Base-by-base conservation (phyloP, 495 filamentous ascomycete species). In the Podospora pseudocomata region DNA sequence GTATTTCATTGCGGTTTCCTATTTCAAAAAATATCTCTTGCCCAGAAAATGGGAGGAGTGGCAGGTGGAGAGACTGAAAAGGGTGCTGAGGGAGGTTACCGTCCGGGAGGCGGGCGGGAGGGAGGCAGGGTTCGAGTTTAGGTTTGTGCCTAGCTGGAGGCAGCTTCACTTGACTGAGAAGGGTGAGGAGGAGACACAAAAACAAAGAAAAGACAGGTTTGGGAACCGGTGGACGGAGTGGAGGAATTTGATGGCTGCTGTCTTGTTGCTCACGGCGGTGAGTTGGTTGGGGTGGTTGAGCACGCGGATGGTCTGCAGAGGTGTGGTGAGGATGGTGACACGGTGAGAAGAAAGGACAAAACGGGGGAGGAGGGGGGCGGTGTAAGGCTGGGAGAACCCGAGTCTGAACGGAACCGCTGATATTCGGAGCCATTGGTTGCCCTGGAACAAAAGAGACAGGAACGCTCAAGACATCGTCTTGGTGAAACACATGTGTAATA, bases 61-160 rank as follows among this genome's bases (percentile, higher is more conserved):
- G 20, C 86, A 87, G 68, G 88, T 91, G 55, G 78, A 75, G 7
- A 20, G 67, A 39, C 16, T 74, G 57, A 65, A 62, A 49, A n/a
- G 32, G 60, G 13, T 55, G 44, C 16, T 70, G 30, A 63, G 55
- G 55, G 15, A 85, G 54, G 20, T 39, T 60, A 66, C 54, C 56
- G 20, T 58, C 3, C 28, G 66, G 60, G 65, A 34, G 63, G 49
- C 64, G 2, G 69, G 66, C 7, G 64, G 66, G n/a, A 27, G 59
- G 81, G 86, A n/a, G 73, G 83, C 82, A 1, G 72, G 75, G 54
- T 90, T 89, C 68, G 84, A 87, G 20, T 89, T 91, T 76, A 87
- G 90, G 73, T 90, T 89, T 73, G 77, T 91, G 6, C 89, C 90
- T 18, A 68, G 70, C 18, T 69, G 74, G 53, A 72, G 68, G n/a